Conservation (phyloP, 768 basidiomycete species). For the Leccinum longicurvipes region DNA sequence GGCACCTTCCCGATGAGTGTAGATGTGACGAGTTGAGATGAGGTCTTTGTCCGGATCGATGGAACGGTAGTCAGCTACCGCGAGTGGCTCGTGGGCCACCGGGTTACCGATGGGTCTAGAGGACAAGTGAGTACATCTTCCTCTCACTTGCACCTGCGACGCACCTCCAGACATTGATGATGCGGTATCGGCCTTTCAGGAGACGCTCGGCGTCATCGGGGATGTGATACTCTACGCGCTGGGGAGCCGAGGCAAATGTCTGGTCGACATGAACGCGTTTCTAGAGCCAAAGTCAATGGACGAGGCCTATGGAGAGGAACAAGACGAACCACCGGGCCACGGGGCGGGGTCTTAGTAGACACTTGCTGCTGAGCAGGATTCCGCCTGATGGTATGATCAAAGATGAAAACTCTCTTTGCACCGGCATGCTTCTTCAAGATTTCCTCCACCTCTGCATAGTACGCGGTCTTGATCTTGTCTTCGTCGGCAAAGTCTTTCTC, state of each 20-base stretch:
- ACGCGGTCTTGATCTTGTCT: conserved; percentile 34
- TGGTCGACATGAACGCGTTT: neutral
- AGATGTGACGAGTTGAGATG: too few species aligned
- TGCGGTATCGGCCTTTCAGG: conserved; percentile 36
- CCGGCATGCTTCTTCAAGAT: conserved; percentile 39
- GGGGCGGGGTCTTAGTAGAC: conserved; percentile 5
- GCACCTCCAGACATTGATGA: conserved; percentile 48
- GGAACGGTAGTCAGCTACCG: too few species aligned
- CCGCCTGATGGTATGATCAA: conserved; percentile 44
- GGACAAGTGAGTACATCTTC: too few species aligned
- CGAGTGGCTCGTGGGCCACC: too few species aligned
- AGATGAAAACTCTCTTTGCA: conserved; percentile 40
- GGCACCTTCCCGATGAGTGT: too few species aligned
- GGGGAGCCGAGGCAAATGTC: neutral
- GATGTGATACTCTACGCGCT: neutral
- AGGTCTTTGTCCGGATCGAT: too few species aligned
- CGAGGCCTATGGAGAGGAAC: conserved; percentile 1
- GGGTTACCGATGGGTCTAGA: too few species aligned
- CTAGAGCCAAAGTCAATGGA: conserved; percentile 10
- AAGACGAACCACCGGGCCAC: conserved; percentile 34
- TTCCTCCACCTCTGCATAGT: conserved; percentile 42
- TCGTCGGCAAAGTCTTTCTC: conserved; percentile 41
- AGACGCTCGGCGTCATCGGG: neutral
- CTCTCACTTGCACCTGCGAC: neutral
- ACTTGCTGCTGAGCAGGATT: conserved; percentile 4